Base-by-base conservation (phyloP, 495 filamentous ascomycete genomes). In the Podospora pseudoanserina region DNA sequence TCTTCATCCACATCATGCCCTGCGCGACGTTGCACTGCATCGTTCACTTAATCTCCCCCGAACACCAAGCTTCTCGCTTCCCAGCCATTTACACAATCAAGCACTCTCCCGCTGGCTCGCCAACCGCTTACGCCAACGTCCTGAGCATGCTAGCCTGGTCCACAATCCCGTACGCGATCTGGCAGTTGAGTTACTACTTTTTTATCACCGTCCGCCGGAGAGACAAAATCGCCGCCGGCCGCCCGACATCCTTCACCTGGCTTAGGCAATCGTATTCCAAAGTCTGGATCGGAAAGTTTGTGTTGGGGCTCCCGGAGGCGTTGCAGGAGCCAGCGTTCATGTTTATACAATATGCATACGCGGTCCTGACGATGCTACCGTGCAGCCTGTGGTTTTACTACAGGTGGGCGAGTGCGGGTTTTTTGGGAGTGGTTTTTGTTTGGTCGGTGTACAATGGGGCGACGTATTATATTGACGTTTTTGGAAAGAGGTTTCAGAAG, bases 1-100 rank as follows among this genome's bases (percentile, higher is more conserved):
- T 99, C 81, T 98, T 99, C 81, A 97, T 99, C 71, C 95, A 99
- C 79, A 97, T 99, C 72, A 98, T 98, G 94, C 95, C 95, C 4
- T 95, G 93, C 60, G 93, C 91, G 9, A 90, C 93, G 26, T 83
- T 97, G 58, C 95, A 99, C 79, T 96, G 92, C 74, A 82, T 98
- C 28, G 91, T 96, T 54, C 95, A 99, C 74, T 83, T 97, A 60
- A 83, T 93, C 23, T 76, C 89, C 4, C 80, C 86, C 15, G 86
- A 86, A 7, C 77, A 83, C 49, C 89, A 94, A 74, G 79, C 86
- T 65, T 75, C 82, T 49, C 86, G 89, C n/a, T 97, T 96, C 79
- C 94, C 94, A 1, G 93, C 93, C 13, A 86, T 97, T 70, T 91
- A 91, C 81, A 84, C 86, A 44, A 91, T 99, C 81, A 92, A 90